Conservation (phyloP, 1,284 basidiomycete genomes). For the Austroboletus novae-zelandiae region DNA sequence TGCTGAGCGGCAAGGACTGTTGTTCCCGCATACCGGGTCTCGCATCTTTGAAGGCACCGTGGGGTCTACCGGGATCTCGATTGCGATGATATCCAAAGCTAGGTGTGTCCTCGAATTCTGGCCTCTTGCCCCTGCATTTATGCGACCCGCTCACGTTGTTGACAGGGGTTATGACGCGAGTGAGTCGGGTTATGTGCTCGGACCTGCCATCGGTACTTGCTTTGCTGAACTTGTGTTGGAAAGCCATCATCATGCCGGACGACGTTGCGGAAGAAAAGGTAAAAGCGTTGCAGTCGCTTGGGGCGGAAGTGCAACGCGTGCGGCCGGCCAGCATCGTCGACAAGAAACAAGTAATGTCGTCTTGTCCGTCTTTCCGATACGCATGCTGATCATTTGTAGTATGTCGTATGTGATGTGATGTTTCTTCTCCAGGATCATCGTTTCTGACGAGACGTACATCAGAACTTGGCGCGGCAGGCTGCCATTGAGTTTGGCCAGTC, state of each 20-base stretch:
- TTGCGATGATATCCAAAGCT: constrained; percentile 89
- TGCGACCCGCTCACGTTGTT: background rate
- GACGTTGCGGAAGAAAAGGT: constrained; percentile 89
- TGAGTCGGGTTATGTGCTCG: constrained; percentile 35
- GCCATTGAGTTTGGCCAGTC: constrained; percentile 70
- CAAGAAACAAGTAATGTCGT: constrained; percentile 60
- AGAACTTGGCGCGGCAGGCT: constrained; percentile 82
- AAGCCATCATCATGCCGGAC: constrained; percentile 87
- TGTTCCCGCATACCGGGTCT: constrained; percentile 47
- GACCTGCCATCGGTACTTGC: background rate
- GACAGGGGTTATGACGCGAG: constrained; percentile 67
- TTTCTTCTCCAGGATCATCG: too few relatives aligned
- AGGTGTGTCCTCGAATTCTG: constrained; percentile 47
- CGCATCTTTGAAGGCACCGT: constrained; percentile 98
- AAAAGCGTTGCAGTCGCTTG: constrained; percentile 79
- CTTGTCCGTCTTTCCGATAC: constrained; percentile 1
- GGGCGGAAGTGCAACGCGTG: constrained; percentile 84
- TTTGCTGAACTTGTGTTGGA: background rate
- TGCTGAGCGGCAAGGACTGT: constrained; percentile 83
- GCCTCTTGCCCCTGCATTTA: background rate
- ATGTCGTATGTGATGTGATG: constrained; percentile 13
- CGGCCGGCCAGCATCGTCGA: constrained; percentile 90
- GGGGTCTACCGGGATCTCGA: constrained; percentile 95
- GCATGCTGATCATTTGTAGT: constrained; percentile 7
- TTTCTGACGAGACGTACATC: background rate